phyloP scores from a whole-genome alignment of 306 rosid genomes.

The Boehmeria nivea region DNA sequence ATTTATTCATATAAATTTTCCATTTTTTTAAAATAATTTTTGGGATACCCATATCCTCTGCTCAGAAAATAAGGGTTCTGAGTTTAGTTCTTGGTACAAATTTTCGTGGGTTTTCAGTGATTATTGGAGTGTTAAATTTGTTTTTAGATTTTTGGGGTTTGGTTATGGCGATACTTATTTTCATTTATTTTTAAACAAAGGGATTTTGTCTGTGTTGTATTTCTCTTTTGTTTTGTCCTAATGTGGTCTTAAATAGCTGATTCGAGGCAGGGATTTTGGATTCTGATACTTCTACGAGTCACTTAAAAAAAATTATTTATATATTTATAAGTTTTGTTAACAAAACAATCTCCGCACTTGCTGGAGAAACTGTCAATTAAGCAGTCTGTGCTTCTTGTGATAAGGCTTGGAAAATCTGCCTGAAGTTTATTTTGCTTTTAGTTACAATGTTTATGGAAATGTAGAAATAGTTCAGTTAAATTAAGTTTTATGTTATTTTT shows the following conservation, averaged over 20 bases:
- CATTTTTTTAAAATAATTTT: not conserved
- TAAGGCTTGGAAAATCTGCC: not conserved
- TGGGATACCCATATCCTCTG: conserved; percentile 4
- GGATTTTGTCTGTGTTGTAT: too few species aligned
- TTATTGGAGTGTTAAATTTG: conserved; percentile 15
- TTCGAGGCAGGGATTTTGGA: conserved; percentile 2
- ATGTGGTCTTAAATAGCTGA: conserved; percentile 1
- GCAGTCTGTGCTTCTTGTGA: not conserved
- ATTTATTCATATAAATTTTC: too few species aligned
- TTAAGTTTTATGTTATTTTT: not conserved
- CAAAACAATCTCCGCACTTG: not conserved
- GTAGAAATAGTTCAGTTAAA: not conserved
- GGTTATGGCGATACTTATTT: too few species aligned
- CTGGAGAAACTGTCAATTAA: not conserved
- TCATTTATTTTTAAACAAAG: not conserved
- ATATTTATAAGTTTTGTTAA: not conserved
- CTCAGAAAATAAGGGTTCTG: conserved; percentile 3
- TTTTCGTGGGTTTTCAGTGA: conserved; percentile 15
- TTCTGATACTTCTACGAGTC: not conserved
- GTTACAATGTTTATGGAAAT: not conserved
- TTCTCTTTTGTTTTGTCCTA: conserved; percentile 7
- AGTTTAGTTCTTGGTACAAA: conserved; percentile 1
- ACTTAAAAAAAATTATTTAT: not conserved
- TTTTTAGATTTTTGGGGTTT: conserved; percentile 2
- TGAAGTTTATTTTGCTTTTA: not conserved